phyloP scores from a whole-genome alignment of 768 basidiomycete genomes.

The Crepidotus variabilis region DNA sequence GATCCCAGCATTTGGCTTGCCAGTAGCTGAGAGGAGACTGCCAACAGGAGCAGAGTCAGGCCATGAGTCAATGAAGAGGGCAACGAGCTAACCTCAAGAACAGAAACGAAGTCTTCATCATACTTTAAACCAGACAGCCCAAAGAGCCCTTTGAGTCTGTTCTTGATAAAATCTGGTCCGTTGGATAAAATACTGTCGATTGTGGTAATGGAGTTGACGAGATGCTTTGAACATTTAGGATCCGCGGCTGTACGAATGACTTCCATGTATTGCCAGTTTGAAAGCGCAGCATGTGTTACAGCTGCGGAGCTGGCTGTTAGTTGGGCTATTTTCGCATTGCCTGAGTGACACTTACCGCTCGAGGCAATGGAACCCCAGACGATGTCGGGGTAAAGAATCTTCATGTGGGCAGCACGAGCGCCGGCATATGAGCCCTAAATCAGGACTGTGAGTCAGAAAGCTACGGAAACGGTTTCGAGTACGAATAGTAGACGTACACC shows the following conservation, averaged over 20 bases:
- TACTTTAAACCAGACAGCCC: conserved; percentile 65
- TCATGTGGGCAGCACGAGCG: conserved; percentile 91
- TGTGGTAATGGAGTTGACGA: conserved; percentile 51
- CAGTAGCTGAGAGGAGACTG: conserved; percentile 65
- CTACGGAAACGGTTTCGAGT: background rate
- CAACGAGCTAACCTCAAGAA: conserved; percentile 52
- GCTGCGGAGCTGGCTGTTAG: conserved; percentile 31
- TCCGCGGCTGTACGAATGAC: conserved; percentile 71
- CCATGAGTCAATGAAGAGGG: conserved; percentile 7
- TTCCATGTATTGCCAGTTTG: conserved; percentile 88
- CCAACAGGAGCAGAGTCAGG: background rate
- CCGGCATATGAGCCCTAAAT: conserved; percentile 85
- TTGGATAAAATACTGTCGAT: conserved; percentile 61
- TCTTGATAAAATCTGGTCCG: conserved; percentile 36
- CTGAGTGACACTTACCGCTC: conserved; percentile 49
- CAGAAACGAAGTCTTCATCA: conserved; percentile 74
- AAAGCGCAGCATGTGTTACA: conserved; percentile 80
- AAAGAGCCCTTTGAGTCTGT: conserved; percentile 67
- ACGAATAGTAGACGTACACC: conserved; percentile 50
- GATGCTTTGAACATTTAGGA: conserved; percentile 52
- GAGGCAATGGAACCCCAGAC: conserved; percentile 88
- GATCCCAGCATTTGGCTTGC: conserved; percentile 90
- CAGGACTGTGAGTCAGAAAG: background rate
- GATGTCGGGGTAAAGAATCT: conserved; percentile 80
- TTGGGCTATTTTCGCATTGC: background rate